These are phyloP conservation scores for Trichoderma asperelloides DNA, from an alignment of 495 filamentous ascomycete genomes.

Conservation along the genomic window DNA sequence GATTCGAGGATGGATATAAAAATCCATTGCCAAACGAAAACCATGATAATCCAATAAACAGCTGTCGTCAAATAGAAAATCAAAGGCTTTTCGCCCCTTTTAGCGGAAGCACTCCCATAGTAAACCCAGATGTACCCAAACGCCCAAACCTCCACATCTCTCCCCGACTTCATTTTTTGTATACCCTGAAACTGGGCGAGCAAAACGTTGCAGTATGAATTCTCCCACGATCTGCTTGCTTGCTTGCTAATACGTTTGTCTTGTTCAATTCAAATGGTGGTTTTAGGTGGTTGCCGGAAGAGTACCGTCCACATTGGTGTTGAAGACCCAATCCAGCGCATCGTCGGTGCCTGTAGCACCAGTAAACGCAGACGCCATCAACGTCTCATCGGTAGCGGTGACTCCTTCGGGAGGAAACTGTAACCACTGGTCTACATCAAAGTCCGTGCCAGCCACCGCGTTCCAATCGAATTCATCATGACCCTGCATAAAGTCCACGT, in stretches of 20 bases:
- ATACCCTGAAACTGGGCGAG: too few relatives aligned
- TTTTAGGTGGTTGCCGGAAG: background rate
- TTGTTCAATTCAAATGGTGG: background rate
- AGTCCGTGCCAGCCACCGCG: slow-evolving; percentile 24
- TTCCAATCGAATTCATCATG: slow-evolving; percentile 31
- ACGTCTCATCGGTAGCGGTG: slow-evolving; percentile 13
- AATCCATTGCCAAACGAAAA: too few relatives aligned
- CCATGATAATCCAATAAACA: too few relatives aligned
- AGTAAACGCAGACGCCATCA: slow-evolving; percentile 13
- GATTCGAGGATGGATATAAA: background rate
- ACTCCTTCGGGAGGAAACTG: slow-evolving; percentile 30
- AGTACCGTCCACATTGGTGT: background rate
- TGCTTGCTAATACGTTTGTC: background rate
- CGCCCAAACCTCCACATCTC: too few relatives aligned
- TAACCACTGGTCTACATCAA: slow-evolving; percentile 38
- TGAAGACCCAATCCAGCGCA: background rate
- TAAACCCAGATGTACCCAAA: too few relatives aligned
- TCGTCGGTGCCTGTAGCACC: background rate
- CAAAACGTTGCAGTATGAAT: too few relatives aligned
- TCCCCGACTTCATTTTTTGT: too few relatives aligned
- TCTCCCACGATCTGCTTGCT: too few relatives aligned
- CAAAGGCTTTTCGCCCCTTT: too few relatives aligned
- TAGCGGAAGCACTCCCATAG: too few relatives aligned
- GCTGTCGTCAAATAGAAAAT: too few relatives aligned
- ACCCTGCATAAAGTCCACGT: slow-evolving; percentile 21